Base-by-base conservation (phyloP, 306 rosid species). In the Vigna unguiculata region DNA sequence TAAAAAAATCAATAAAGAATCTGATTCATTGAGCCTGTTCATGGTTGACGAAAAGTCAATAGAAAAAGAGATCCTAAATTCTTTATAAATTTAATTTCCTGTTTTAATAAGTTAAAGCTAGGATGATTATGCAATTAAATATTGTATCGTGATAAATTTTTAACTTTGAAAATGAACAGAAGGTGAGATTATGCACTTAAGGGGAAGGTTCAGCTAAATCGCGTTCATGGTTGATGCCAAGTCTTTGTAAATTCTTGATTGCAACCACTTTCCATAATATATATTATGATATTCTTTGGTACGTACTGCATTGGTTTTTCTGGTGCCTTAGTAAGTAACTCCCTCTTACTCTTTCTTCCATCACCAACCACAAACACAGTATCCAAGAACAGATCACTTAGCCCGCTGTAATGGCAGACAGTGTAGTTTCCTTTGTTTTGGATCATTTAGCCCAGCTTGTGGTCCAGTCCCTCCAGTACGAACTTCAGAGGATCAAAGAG, bases 391-490 rank as follows among this genome's bases (percentile, higher is more conserved):
- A n/a, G n/a, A 25, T 1, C 75, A 34, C 52, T 12, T 0, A 22
- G 3, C 14, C 5, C n/a, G 30, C 0, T 43, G 30, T 4, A 46
- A 78, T 79, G 83, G 83, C 73, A 0, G 83, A 71, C 1, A 64
- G 59, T 1, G 69, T 62, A 45, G 30, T 79, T 38, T 9, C 74
- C 38, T 80, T 80, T 16, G 45, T 72, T 20, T 8, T 80, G 47
- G 12, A 63, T 9, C 69, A 72, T 61, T 15, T 80, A 78, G 19
- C 78, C 20, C 79, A 54, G 20, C 41, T 79, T 16, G 17, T 63
- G 3, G 14, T 80, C 19, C 21, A 6, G 3, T 72, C 74, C 45
- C 79, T 73, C 52, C 62, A 28, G 9, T 28, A 22, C 3, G 74
- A 80, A 69, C 75, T 72, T 10, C 1, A 16, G 4, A 12, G 57